Base-by-base conservation (phyloP, 2,329 filamentous ascomycete species). In the Cercospora sp. region DNA sequence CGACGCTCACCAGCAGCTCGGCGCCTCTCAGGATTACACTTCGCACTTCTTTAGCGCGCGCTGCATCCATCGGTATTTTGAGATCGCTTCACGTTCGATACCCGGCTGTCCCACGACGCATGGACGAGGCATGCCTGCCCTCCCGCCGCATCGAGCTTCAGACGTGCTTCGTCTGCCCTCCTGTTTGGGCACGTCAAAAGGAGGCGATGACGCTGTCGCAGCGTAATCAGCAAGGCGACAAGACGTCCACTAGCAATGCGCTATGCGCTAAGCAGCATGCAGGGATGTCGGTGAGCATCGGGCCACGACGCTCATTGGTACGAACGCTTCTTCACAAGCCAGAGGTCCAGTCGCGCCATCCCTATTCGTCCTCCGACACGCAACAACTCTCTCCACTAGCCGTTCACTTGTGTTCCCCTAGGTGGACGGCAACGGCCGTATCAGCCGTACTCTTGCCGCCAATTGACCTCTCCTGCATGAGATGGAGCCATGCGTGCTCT, bases 241-340 rank as follows among this genome's bases (percentile, higher is more conserved):
- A 28, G 45, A 57, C 28, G 61, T 7, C 18, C 61, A 28, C 61
- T 43, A 59, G 51, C 40, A 30, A 32, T 59, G 55, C 30, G 13
- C 55, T 32, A 30, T 58, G 40, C 62, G 51, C 51, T 58, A 58
- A 40, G 18, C 21, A 57, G 62, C 34, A 28, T 43, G 62, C 49
- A 65, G 34, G 32, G 24, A 37, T 43, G 61, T 40, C 45, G 61
- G 59, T 63, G 32, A 59, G 32, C n/a, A 58, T 45, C 32, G 62
- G 34, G 13, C 32, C 6, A 30, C 18, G n/a, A 21, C 18, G 30
- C 62, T 65, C 18, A 65, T 65, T 45, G 62, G 62, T 30, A 43
- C 62, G 21, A 45, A 65, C 30, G 62, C 51, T 45, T 59, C 34
- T 57, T 57, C 62, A 58, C 43, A 53, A 63, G 60, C 43, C 49